Base-by-base conservation (phyloP, 495 filamentous ascomycete species). In the Talaromyces wortmannii region DNA sequence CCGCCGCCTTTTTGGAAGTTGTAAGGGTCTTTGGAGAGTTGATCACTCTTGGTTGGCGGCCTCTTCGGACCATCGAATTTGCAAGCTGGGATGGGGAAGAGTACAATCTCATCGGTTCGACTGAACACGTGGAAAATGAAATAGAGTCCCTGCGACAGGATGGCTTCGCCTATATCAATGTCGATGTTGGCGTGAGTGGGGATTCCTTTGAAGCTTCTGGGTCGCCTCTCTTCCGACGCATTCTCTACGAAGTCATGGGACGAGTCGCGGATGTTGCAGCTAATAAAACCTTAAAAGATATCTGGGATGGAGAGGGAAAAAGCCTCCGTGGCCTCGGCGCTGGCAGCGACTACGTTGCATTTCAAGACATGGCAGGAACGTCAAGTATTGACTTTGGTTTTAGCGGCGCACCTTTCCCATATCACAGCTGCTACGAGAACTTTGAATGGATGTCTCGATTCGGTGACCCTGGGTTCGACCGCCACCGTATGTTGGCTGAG, bases 41-140 rank as follows among this genome's bases (percentile, higher is more conserved):
- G 7, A 71, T 82, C 15, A 70, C 67, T 12, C 80, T 79, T 40
- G 91, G 91, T 50, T 98, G 94, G 94, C 79, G 88, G 18, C 94
- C 94, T n/a, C 77, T 91, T 10, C 86, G 94, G 17, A 92, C 90
- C 13, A 95, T 98, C 61, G 85, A 91, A 62, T 98, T 98, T 66
- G 88, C 88, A 57, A 95, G 88, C 42, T 98, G 95, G 94, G 94
- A 98, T 65, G 94, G 78, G 31, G 86, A 86, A 61, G 90, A 92
- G 67, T 97, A 96, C 70, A 97, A 97, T 67, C 67, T 92, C 33
- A 91, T 97, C 52, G 94, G 94, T 12, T 94, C 90, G 8, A 97
- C 95, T 17, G 95, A 98, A 65, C 91, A 89, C 60, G 92, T 97
- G 40, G 94, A 98, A 72, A 79, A 79, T 17, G 69, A 79, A 50